Evolutionary conservation across 176 grass and related monocot genomes (phyloP), one percentile per base, ranked within the genome.

Genomic region (Calamus simplicifolius): DNA sequence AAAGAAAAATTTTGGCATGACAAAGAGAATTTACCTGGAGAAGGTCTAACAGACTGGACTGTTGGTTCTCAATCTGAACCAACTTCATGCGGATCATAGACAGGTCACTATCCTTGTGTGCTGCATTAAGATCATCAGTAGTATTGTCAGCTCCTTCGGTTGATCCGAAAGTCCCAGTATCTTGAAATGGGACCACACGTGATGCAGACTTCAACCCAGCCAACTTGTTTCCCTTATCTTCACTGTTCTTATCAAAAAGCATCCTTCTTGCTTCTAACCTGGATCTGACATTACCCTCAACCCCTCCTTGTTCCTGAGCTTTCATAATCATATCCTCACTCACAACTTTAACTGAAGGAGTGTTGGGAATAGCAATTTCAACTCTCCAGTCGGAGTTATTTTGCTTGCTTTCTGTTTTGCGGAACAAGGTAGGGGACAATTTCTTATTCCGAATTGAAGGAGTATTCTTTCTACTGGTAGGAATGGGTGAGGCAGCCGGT

Each of bases 11-110:
- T 23, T 13, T 10, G 35, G 8, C 35, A 43, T 43, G 1, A 12
- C 8, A 43, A 43, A 56, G 52, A 38, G 26, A 43, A 17, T 14
- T 64, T 88, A 98, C 93, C 93, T 92, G 87, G 51, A 98, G 87
- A 76, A 98, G 84, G 67, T 98, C 77, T 17, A 98, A 84, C 61
- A 98, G 72, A 66, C 76, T 89, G 31, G 81, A 70, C 63, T 98
- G 93, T 57, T 98, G 93, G 60, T 83, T 88, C 81, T 92, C 87
- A 63, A 98, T 98, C 75, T 92, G 93, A 85, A 98, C 79, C 29
- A 98, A 73, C 56, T 98, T 87, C 81, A 82, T 82, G 63, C 81
- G 76, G 70, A 98, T 92, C 73, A 77, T 75, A 0, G 81, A 92
- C 54, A 98, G 71, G 55, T 80, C 78, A 18, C 81, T 81, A 54